Evolutionary conservation across 176 grass and related monocot genomes (phyloP).

Genomic region (Musa troglodytarum): DNA sequence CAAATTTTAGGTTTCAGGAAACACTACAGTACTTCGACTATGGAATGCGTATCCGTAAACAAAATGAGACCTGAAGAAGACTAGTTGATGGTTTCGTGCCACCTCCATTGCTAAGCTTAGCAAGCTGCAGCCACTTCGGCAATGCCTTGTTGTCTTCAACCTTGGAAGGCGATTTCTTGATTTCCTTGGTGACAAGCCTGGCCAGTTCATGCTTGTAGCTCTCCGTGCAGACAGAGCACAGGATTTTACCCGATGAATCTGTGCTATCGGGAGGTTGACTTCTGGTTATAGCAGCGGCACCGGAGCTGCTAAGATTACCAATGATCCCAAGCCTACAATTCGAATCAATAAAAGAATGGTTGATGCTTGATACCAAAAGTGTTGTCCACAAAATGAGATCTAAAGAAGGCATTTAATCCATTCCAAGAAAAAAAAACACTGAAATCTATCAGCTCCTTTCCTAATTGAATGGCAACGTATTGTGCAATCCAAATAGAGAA

Average conservation of each 20-base stretch:
- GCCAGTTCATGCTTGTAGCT: constrained; percentile 49
- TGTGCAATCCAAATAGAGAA: neutral
- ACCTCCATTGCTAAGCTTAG: constrained; percentile 21
- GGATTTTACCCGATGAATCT: neutral
- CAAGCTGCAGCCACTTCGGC: constrained; percentile 60
- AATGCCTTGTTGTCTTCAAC: constrained; percentile 20
- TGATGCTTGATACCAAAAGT: neutral
- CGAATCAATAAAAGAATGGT: constrained; percentile 1
- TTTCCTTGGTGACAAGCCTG: neutral
- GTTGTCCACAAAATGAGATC: neutral
- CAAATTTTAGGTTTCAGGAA: neutral
- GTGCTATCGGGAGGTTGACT: neutral
- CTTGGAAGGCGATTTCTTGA: neutral
- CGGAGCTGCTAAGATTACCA: constrained; percentile 46
- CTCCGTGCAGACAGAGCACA: constrained; percentile 37
- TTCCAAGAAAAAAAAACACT: neutral
- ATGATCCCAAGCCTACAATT: constrained; percentile 35
- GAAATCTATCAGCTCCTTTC: too few species aligned
- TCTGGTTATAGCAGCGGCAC: neutral
- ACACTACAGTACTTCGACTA: neutral
- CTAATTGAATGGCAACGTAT: neutral
- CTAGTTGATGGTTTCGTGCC: neutral
- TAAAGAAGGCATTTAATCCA: neutral
- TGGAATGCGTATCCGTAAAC: neutral
- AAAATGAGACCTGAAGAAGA: constrained; percentile 23